A percentile compares a stretch with the other conserved stretches of the same genome.
phyloP scores from a whole-genome alignment of 2,329 filamentous ascomycete species.

The Colletotrichum echinochloae region DNA sequence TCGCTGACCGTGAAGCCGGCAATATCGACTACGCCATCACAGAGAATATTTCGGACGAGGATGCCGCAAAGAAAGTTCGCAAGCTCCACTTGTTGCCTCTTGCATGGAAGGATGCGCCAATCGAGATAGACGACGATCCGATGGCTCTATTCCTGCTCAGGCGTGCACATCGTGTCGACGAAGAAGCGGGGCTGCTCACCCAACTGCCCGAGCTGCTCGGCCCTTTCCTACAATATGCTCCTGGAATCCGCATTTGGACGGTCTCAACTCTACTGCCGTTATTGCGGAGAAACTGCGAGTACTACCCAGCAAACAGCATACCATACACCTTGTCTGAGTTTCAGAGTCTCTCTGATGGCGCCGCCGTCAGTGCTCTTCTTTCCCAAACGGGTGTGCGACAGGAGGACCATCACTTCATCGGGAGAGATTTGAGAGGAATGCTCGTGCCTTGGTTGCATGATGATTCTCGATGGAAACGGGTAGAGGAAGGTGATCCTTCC shows the following conservation, averaged over 20 bases:
- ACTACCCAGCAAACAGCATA: conserved; percentile 67
- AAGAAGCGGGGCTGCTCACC: conserved; percentile 77
- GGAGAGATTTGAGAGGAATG: conserved; percentile 75
- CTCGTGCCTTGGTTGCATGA: conserved; percentile 81
- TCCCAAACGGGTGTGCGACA: conserved; percentile 62
- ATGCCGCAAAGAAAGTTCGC: conserved; percentile 72
- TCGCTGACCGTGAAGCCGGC: conserved; percentile 54
- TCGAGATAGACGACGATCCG: conserved; percentile 63
- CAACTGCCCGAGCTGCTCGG: conserved; percentile 74
- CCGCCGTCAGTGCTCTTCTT: conserved; percentile 72
- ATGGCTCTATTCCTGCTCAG: conserved; percentile 75
- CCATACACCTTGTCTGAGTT: conserved; percentile 71
- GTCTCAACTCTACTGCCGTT: conserved; percentile 77
- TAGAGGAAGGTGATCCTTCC: not conserved
- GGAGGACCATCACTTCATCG: conserved; percentile 57
- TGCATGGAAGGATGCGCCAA: conserved; percentile 59
- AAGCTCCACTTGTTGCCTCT: conserved; percentile 74
- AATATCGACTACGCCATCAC: conserved; percentile 69
- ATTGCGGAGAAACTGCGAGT: conserved; percentile 76
- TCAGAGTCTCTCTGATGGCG: conserved; percentile 67
- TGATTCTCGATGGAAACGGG: conserved; percentile 64
- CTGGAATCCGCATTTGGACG: conserved; percentile 74
- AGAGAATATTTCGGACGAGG: conserved; percentile 68
- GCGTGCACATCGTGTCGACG: conserved; percentile 76
- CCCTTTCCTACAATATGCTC: conserved; percentile 74